These are phyloP conservation scores for Leishmania braziliensis DNA, from an alignment of 208 protist genomes.

Conservation along the genomic window DNA sequence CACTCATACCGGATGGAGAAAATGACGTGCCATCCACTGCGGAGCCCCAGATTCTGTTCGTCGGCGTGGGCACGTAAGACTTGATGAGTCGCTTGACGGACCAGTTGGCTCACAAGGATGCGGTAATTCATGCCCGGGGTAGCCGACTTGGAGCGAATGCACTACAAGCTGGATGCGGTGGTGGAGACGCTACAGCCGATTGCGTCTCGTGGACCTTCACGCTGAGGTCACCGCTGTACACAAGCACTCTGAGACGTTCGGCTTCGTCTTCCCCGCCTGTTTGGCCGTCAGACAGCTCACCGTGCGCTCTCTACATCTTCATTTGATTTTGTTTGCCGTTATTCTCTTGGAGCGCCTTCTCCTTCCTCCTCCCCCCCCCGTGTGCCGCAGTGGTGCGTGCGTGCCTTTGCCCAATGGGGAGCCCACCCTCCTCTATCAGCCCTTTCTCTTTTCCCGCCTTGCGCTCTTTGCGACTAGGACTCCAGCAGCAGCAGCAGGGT, in stretches of 20 bases:
- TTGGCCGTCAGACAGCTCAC: too few relatives aligned
- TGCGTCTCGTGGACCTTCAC: slow-evolving; percentile 7
- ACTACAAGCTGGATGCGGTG: slow-evolving; percentile 43
- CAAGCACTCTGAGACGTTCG: too few relatives aligned
- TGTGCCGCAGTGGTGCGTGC: too few relatives aligned
- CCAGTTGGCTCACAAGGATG: slow-evolving; percentile 32
- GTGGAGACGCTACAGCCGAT: slow-evolving; percentile 40
- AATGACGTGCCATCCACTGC: too few relatives aligned
- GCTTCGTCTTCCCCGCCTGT: too few relatives aligned
- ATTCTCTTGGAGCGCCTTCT: neutral
- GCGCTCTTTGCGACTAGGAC: neutral
- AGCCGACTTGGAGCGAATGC: slow-evolving; percentile 32
- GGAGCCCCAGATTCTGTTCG: neutral
- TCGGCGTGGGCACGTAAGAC: slow-evolving; percentile 4
- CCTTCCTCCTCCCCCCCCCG: too few relatives aligned
- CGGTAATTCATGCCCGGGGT: slow-evolving; percentile 13
- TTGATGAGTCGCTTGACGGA: slow-evolving; percentile 11
- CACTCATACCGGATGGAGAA: too few relatives aligned
- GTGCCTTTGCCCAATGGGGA: too few relatives aligned
- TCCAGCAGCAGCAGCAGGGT: too few relatives aligned
- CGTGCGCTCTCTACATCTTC: too few relatives aligned
- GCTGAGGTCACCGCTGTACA: neutral
- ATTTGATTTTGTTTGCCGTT: too few relatives aligned
- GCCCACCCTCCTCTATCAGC: neutral
- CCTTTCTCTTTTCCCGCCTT: neutral